phyloP scores from a whole-genome alignment of 2,329 filamentous ascomycete genomes.

The Periconia digitata region DNA sequence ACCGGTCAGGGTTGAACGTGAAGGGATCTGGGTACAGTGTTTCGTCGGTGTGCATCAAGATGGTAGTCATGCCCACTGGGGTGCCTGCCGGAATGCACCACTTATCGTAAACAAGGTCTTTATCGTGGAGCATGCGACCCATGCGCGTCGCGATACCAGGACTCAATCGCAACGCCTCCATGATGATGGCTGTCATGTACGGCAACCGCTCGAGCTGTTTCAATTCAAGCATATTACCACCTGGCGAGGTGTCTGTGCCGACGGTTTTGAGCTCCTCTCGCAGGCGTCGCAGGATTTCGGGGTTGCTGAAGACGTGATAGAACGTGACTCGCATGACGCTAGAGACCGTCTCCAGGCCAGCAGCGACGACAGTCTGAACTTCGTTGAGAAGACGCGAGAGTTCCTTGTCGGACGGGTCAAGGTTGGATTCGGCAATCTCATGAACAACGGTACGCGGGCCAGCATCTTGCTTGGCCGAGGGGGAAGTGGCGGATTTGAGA shows the following conservation, averaged over 20 bases:
- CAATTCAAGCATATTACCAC: conserved; percentile 1
- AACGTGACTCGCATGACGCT: conserved; percentile 20
- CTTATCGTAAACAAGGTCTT: not conserved
- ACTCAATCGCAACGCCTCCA: not conserved
- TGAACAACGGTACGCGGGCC: conserved; percentile 8
- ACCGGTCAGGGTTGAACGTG: not conserved
- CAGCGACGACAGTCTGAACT: conserved; percentile 24
- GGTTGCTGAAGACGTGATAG: conserved; percentile 22
- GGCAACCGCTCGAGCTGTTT: not conserved
- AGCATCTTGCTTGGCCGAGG: not conserved
- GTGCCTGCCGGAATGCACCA: not conserved
- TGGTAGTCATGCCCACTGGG: not conserved
- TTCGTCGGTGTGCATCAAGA: not conserved
- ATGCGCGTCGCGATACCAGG: not conserved
- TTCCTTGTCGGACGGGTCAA: conserved; percentile 17
- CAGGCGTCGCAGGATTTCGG: conserved; percentile 11
- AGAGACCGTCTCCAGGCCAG: conserved; percentile 29
- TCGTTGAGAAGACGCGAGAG: conserved; percentile 22
- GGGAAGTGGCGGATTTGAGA: not conserved
- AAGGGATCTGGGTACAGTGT: not conserved
- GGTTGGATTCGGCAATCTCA: conserved; percentile 9
- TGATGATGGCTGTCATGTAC: not conserved
- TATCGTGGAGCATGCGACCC: not conserved
- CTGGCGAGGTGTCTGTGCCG: not conserved
- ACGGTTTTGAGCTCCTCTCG: conserved; percentile 14